Percentiles rank a stretch among this genome's conserved stretches.
Evolutionary conservation across 495 filamentous ascomycete genomes (phyloP).

Genomic region (Lindgomyces ingoldianus): DNA sequence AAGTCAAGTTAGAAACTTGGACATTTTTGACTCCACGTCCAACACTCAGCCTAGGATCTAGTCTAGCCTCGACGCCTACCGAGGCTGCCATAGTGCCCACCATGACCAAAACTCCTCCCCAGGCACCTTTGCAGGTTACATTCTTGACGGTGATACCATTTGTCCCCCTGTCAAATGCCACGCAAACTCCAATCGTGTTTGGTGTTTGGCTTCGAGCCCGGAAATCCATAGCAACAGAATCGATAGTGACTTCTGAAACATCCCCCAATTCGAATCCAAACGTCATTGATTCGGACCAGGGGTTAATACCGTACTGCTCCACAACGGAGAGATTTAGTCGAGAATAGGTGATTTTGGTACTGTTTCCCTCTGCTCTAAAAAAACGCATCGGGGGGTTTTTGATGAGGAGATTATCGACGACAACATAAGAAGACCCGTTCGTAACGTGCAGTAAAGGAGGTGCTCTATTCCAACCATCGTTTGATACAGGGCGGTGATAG

Average conservation of each 20-base stretch:
- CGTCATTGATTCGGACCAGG: background rate
- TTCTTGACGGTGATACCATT: background rate
- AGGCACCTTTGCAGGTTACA: background rate
- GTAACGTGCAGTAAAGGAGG: constrained; percentile 18
- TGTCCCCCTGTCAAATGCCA: constrained; percentile 13
- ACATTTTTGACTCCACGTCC: background rate
- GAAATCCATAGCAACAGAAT: constrained; percentile 4
- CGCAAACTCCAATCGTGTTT: constrained; percentile 9
- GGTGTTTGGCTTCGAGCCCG: background rate
- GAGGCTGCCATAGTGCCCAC: background rate
- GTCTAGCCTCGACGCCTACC: background rate
- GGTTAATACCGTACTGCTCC: background rate
- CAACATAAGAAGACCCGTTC: constrained; percentile 7
- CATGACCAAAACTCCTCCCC: constrained; percentile 11
- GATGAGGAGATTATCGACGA: constrained; percentile 5
- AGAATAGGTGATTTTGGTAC: background rate
- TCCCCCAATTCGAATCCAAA: constrained; percentile 20
- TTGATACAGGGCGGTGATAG: background rate
- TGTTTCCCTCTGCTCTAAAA: constrained; percentile 14
- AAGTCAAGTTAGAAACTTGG: constrained; percentile 2
- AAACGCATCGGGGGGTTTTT: constrained; percentile 17
- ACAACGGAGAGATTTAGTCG: background rate
- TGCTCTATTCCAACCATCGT: background rate
- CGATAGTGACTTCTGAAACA: constrained; percentile 4
- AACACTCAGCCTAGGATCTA: constrained; percentile 1